A percentile compares a stretch with the other conserved stretches of the same genome.
phyloP scores from a whole-genome alignment of 2,329 filamentous ascomycete genomes.

The Corniculantispora saksenae region DNA sequence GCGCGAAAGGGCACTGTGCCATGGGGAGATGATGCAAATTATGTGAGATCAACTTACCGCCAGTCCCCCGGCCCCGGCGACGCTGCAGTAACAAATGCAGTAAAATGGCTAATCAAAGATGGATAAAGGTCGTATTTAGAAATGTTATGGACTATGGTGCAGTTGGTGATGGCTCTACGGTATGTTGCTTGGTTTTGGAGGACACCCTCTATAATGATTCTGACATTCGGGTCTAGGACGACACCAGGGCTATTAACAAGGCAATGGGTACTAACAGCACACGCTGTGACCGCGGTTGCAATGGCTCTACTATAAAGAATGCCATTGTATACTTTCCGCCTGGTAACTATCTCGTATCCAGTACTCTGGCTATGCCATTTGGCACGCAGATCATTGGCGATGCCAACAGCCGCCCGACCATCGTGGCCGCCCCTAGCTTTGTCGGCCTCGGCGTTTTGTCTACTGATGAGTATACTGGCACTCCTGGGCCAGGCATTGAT shows the following conservation, averaged over 20 bases:
- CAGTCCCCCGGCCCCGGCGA: background rate
- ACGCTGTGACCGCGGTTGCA: background rate
- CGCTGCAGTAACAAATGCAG: background rate
- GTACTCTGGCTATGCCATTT: background rate
- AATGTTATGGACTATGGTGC: slow-evolving; percentile 12
- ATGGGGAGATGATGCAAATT: slow-evolving; percentile 27
- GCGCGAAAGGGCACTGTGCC: slow-evolving; percentile 25
- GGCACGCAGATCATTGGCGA: slow-evolving; percentile 23
- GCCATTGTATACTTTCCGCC: slow-evolving; percentile 32
- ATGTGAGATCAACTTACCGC: background rate
- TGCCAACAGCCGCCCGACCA: slow-evolving; percentile 52
- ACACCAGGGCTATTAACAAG: slow-evolving; percentile 39
- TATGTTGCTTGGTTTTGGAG: background rate
- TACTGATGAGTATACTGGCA: slow-evolving; percentile 36
- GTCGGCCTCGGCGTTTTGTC: slow-evolving; percentile 55
- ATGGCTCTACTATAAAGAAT: slow-evolving; percentile 18
- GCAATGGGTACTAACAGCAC: slow-evolving; percentile 26
- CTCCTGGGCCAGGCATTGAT: background rate
- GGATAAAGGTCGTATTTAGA: background rate
- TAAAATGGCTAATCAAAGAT: background rate
- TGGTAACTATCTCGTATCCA: background rate
- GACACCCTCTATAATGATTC: too few species aligned
- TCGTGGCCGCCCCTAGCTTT: slow-evolving; percentile 55
- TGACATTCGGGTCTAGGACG: slow-evolving; percentile 19
- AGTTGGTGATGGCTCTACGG: slow-evolving; percentile 3